These are phyloP conservation scores for Candida ipomoeae DNA, from an alignment of 805 yeast species.

Conservation along the genomic window DNA sequence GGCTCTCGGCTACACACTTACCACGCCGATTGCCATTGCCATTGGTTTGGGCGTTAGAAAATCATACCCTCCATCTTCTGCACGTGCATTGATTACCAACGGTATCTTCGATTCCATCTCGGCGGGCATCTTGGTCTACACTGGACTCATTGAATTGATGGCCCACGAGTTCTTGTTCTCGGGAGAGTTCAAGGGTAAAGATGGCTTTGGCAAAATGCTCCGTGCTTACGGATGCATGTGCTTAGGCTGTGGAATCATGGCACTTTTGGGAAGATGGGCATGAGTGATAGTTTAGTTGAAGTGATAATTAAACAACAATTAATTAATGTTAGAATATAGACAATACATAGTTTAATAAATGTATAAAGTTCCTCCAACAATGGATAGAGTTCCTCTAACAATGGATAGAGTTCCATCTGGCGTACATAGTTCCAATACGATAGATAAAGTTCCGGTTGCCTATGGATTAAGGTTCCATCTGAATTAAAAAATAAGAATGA, in stretches of 20 bases:
- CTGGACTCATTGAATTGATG: conserved; percentile 37
- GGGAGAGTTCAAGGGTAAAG: conserved; percentile 22
- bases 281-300: conserved; percentile 6
- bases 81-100: conserved; percentile 29
- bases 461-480: too few relatives aligned
- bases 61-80: conserved; percentile 31
- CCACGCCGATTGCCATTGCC: conserved; percentile 34
- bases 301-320: background rate
- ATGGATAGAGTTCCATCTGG: background rate
- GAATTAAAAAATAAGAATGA: too few relatives aligned
- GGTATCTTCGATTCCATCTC: conserved; percentile 35
- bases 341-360: too few relatives aligned
- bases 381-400: background rate
- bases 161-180: conserved; percentile 37
- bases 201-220: conserved; percentile 20
- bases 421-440: too few relatives aligned
- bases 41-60: conserved; percentile 34
- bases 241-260: conserved; percentile 30
- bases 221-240: conserved; percentile 22
- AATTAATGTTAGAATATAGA: too few relatives aligned
- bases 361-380: too few relatives aligned
- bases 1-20: conserved; percentile 26
- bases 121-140: conserved; percentile 33
- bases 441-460: too few relatives aligned
- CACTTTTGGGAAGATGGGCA: conserved; percentile 34